Base-by-base conservation (phyloP, 805 yeast genomes). In the Komagataella populi region DNA sequence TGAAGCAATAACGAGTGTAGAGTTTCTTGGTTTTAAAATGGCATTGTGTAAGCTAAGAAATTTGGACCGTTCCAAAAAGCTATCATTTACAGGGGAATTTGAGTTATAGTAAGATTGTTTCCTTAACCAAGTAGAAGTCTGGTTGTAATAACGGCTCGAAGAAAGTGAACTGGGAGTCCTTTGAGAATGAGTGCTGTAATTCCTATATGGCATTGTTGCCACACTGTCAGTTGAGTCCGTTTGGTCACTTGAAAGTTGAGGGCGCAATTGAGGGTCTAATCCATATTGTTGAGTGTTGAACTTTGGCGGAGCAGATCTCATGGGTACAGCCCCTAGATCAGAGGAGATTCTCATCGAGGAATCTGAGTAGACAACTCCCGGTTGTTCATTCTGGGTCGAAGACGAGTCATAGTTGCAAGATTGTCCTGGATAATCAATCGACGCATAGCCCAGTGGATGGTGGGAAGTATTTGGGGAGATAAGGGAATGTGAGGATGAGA, bases 1-100 rank as follows among this genome's bases (percentile, higher is more conserved):
- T 1, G 65, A 56, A 5, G 39, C 14, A 6, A 30, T 30, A 30
- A 30, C 39, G 14, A 30, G 39, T 30, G 39, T 30, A 30, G 39
- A 30, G 14, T 30, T 30, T 30, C 39, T 6, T 30, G 39, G 39
- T 30, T 30, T 30, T 8, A 30, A 6, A 30, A 5, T 14, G 39
- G 12, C 39, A 30, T 14, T 30, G n/a, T 30, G 39, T 30, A n/a
- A 30, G 5, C 39, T 30, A 4, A 30, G 14, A 6, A n/a, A 30
- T 10, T 30, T 30, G 39, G 14, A 14, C 4, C 14, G 39, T 10
- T 30, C 14, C 14, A 30, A 30, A 8, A 30, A 30, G 5, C n/a
- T 30, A 30, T 30, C 39, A 14, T 30, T 14, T 30, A 30, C 14
- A 5, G 39, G 39, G 5, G n/a, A 30, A 8, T 30, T 30, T 30